Conservation (phyloP, 1,139 yeast genomes). For the Yamadazyma sp. region DNA sequence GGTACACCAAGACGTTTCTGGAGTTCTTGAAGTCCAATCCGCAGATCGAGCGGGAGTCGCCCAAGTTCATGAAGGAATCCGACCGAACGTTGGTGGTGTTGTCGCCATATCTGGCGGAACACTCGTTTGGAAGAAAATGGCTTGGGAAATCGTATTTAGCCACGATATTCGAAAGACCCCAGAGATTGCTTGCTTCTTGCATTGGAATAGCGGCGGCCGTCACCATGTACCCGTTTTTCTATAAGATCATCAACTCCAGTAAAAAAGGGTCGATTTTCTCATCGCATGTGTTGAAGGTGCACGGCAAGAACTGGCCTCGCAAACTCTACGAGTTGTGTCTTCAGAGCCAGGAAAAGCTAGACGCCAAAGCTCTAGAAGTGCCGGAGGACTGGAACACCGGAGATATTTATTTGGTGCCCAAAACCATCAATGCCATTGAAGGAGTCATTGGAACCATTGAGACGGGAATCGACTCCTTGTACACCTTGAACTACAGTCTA, state of each 20-base stretch:
- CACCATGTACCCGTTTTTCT: conserved; percentile 65
- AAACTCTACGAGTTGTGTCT: conserved; percentile 59
- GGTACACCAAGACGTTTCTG: conserved; percentile 43
- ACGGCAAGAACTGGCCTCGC: conserved; percentile 73
- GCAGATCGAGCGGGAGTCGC: conserved; percentile 53
- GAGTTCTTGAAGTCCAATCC: conserved; percentile 55
- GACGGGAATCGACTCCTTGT: conserved; percentile 63
- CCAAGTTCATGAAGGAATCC: conserved; percentile 40
- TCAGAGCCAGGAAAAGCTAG: conserved; percentile 56
- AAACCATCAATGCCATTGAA: conserved; percentile 69
- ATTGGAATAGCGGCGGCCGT: conserved; percentile 79
- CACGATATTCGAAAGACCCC: conserved; percentile 83
- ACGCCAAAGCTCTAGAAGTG: conserved; percentile 63
- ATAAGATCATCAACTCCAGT: conserved; percentile 51
- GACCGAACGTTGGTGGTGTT: conserved; percentile 55
- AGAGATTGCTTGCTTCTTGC: conserved; percentile 71
- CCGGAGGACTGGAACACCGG: conserved; percentile 85
- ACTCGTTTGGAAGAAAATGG: conserved; percentile 76
- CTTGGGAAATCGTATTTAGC: conserved; percentile 65
- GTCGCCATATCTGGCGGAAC: conserved; percentile 63
- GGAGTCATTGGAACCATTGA: conserved; percentile 83
- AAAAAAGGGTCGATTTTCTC: conserved; percentile 48
- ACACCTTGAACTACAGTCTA: conserved; percentile 43
- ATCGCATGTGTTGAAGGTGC: conserved; percentile 70
- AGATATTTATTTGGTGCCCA: conserved; percentile 72